A percentile compares a stretch with the other conserved stretches of the same genome.
phyloP scores from a whole-genome alignment of 1,284 basidiomycete genomes.

The Leccinum variabile region DNA sequence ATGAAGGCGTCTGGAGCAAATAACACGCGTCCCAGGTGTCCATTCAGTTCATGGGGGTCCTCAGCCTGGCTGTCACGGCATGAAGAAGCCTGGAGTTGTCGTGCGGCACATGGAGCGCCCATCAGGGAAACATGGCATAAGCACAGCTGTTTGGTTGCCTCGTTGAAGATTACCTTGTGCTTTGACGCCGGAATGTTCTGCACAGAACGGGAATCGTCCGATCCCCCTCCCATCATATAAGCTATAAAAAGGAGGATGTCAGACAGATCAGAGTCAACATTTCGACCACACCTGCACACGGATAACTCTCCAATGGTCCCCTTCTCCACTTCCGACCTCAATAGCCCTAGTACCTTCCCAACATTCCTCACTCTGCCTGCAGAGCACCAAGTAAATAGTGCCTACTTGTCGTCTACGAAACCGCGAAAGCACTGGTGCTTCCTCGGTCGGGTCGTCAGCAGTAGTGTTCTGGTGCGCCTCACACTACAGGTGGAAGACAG shows the following conservation, averaged over 20 bases:
- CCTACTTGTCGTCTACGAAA: conserved; percentile 25
- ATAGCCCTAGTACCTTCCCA: conserved; percentile 27
- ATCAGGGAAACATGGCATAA: not conserved
- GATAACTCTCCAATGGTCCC: conserved; percentile 22
- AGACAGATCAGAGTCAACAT: not conserved
- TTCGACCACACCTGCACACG: not conserved
- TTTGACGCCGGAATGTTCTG: conserved; percentile 14
- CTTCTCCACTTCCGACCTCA: conserved; percentile 31
- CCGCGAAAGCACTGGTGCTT: conserved; percentile 35
- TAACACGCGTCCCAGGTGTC: not conserved
- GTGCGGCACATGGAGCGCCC: conserved; percentile 3
- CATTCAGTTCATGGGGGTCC: not conserved
- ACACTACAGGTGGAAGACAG: conserved; percentile 31
- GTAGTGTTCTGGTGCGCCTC: conserved; percentile 26
- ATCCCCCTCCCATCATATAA: not conserved
- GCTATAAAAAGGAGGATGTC: conserved; percentile 16
- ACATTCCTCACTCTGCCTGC: conserved; percentile 24
- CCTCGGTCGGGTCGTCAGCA: conserved; percentile 29
- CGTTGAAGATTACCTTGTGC: not conserved
- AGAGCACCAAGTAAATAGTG: conserved; percentile 23
- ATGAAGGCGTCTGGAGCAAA: conserved; percentile 4
- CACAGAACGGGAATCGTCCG: conserved; percentile 1
- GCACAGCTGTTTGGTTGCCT: not conserved
- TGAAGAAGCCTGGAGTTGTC: not conserved
- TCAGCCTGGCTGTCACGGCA: conserved; percentile 17